Conservation (phyloP, 768 basidiomycete genomes). For the Sporobolomyces pararoseus region DNA sequence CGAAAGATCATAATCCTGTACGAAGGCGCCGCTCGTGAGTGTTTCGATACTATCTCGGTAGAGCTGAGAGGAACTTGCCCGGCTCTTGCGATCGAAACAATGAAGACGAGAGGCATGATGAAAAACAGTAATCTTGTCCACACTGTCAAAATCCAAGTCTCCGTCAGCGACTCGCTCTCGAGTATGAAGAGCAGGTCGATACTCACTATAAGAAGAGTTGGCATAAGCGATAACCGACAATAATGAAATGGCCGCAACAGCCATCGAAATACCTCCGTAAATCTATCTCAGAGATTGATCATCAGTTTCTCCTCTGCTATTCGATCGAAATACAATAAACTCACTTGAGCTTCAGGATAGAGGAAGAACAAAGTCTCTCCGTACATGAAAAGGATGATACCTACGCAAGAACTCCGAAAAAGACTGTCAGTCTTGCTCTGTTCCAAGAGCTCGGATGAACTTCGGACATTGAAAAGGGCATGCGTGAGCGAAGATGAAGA, state of each 20-base stretch:
- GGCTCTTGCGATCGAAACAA: conserved; percentile 22
- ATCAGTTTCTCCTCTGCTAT: neutral
- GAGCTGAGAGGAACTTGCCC: neutral
- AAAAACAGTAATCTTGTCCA: conserved; percentile 14
- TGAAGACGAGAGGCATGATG: conserved; percentile 15
- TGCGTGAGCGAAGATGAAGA: neutral
- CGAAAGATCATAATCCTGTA: conserved; percentile 32
- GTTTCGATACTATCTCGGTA: neutral
- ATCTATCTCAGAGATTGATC: conserved; percentile 1
- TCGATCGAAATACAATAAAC: no score
- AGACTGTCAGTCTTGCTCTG: neutral
- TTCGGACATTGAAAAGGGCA: no score
- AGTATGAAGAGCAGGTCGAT: no score
- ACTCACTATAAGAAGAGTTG: conserved; percentile 34
- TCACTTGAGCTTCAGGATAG: conserved; percentile 22
- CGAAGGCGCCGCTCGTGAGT: neutral
- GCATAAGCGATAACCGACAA: conserved; percentile 27
- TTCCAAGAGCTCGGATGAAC: neutral
- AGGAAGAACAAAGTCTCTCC: conserved; percentile 27
- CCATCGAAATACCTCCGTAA: conserved; percentile 38
- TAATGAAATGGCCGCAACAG: neutral
- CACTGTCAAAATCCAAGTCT: neutral
- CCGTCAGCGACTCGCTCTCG: neutral
- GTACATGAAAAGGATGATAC: conserved; percentile 33
- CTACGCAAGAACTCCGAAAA: neutral